Evolutionary conservation across 495 filamentous ascomycete genomes (phyloP).

Genomic region (Tirmania nivea): DNA sequence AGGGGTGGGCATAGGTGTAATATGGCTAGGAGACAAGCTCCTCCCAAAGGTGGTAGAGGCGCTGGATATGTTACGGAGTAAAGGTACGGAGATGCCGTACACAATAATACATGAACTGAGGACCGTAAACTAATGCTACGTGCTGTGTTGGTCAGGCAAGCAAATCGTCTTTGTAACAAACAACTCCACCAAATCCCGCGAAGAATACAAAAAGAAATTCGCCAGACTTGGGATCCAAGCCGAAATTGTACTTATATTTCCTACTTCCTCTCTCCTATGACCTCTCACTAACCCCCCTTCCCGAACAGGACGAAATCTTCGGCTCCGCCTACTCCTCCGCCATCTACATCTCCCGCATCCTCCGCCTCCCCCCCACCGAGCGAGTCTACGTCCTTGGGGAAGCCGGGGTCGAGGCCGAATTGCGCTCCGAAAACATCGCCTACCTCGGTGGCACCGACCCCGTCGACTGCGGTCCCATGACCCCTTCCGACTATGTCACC

Average conservation of each 20-base stretch:
- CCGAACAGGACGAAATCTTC: constrained; percentile 62
- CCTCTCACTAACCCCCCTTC: neutral
- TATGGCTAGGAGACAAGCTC: constrained; percentile 85
- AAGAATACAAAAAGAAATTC: constrained; percentile 81
- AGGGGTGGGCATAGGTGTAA: constrained; percentile 40
- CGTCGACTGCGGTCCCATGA: constrained; percentile 48
- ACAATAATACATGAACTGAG: neutral
- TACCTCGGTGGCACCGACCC: constrained; percentile 84
- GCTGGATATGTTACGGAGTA: constrained; percentile 52
- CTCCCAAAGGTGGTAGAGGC: constrained; percentile 71
- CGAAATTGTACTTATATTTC: constrained; percentile 19
- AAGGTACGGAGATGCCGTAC: constrained; percentile 30
- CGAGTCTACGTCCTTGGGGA: constrained; percentile 91
- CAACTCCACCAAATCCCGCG: constrained; percentile 90
- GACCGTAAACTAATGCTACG: neutral
- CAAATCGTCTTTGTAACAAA: constrained; percentile 93
- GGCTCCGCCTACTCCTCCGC: constrained; percentile 84
- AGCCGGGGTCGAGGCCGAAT: constrained; percentile 72
- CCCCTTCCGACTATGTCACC: constrained; percentile 59
- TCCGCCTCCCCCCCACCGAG: constrained; percentile 55
- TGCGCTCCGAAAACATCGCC: constrained; percentile 49
- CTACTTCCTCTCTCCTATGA: neutral
- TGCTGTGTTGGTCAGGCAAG: constrained; percentile 37
- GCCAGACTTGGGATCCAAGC: constrained; percentile 60
- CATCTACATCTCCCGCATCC: constrained; percentile 86